phyloP scores from a whole-genome alignment of 2,329 filamentous ascomycete species.

The Hypoxylon sp. region DNA sequence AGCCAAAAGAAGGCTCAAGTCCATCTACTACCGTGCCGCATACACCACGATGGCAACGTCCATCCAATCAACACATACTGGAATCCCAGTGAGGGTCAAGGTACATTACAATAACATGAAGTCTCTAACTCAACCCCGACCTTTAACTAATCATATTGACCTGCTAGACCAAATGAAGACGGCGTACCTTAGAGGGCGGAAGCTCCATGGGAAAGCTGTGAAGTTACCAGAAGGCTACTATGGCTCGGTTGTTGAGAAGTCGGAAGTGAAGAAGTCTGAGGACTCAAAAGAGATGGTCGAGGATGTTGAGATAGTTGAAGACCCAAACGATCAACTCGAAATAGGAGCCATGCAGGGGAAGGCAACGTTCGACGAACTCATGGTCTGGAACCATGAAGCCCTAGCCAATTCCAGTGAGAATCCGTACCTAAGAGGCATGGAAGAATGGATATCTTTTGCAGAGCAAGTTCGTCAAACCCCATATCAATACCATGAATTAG shows the following conservation, averaged over 20 bases:
- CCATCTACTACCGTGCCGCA: slow-evolving; percentile 82
- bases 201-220: slow-evolving; percentile 77
- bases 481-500: background rate
- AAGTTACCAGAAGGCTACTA: slow-evolving; percentile 79
- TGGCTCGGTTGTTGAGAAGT: slow-evolving; percentile 72
- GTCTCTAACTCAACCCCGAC: background rate
- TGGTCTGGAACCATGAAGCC: slow-evolving; percentile 88
- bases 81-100: slow-evolving; percentile 68
- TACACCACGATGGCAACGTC: slow-evolving; percentile 83
- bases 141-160: slow-evolving; percentile 31
- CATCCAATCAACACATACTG: slow-evolving; percentile 77
- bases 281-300: slow-evolving; percentile 52
- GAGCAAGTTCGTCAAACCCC: slow-evolving; percentile 67
- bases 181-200: slow-evolving; percentile 84
- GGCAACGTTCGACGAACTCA: slow-evolving; percentile 79
- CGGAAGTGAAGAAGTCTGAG: slow-evolving; percentile 55
- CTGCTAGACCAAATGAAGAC: slow-evolving; percentile 65
- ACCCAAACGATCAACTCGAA: slow-evolving; percentile 63
- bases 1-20: slow-evolving; percentile 46
- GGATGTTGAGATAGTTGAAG: slow-evolving; percentile 61
- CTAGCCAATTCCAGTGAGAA: slow-evolving; percentile 74
- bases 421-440: slow-evolving; percentile 79
- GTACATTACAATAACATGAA: slow-evolving; percentile 60
- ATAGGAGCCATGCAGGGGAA: slow-evolving; percentile 73
- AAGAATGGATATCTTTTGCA: slow-evolving; percentile 85